Evolutionary conservation across 768 basidiomycete species (phyloP), one percentile per base, ranked within the genome.

Genomic region (Mycena chlorophos): DNA sequence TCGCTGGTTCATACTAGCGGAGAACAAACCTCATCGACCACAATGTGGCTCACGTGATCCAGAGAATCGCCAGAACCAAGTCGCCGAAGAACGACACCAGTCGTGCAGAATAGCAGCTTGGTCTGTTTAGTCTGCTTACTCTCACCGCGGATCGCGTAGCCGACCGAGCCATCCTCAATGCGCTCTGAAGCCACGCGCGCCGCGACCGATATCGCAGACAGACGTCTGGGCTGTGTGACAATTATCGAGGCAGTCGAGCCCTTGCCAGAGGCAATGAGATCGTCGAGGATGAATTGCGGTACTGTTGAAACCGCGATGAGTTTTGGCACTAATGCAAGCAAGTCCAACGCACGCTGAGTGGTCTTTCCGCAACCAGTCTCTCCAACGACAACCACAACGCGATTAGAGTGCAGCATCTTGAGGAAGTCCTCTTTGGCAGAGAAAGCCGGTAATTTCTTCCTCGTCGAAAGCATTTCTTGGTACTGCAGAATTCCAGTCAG

Each of bases 351-450:
- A 91, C 89, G 65, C 65, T 94, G 92, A 0, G 92, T 94, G 2
- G 92, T 94, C 71, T 98, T 98, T 25, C 94, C 94, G 49, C 88
- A 92, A 47, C 94, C 91, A 49, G 91, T 94, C 71, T 96, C 94
- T 40, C 95, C 95, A 4, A 95, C 89, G 0, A 97, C 87, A 0
- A 98, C 81, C 1, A 94, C 80, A 3, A 88, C 89, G 46, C 86
- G 76, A 61, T 83, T 83, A 10, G 66, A 71, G 31, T 81, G 75
- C 8, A 97, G 71, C 20, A 77, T 65, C 14, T 73, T 52, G 45
- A 94, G 70, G 61, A 97, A 91, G 14, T 79, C 73, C 20, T 83
- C 78, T 64, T 80, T 80, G 12, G 83, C 81, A 22, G 77, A 66
- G 72, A 88, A 96, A 1, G 93, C 92, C 12, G 95, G 95, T 17